These are phyloP conservation scores for Zoysia matrella DNA, from an alignment of 202 grass and related monocot species.

Conservation along the genomic window DNA sequence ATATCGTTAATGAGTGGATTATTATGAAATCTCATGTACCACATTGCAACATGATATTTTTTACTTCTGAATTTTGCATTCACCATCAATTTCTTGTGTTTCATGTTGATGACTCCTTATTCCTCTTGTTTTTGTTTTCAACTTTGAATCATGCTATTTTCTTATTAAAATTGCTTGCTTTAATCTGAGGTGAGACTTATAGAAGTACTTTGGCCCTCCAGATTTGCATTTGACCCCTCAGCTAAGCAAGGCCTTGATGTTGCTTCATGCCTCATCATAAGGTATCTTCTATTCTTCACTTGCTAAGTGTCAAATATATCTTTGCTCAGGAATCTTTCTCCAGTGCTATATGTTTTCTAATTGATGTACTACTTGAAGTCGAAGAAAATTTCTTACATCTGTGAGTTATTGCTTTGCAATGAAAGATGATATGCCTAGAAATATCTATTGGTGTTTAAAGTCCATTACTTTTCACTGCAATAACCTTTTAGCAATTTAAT, in stretches of 20 bases:
- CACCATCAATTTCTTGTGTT: background rate
- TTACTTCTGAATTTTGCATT: conserved; percentile 17
- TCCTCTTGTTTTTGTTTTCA: background rate
- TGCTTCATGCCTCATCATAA: conserved; percentile 93
- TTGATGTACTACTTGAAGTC: conserved; percentile 12
- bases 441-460: background rate
- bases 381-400: background rate
- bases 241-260: conserved; percentile 89
- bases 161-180: conserved; percentile 5
- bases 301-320: conserved; percentile 10
- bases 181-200: background rate
- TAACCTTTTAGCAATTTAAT: background rate
- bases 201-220: conserved; percentile 44
- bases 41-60: background rate
- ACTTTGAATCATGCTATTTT: conserved; percentile 1
- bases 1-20: background rate
- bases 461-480: conserved; percentile 8
- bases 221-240: conserved; percentile 92
- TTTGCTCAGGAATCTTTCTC: conserved; percentile 16
- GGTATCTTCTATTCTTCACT: conserved; percentile 49
- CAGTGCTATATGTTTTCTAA: background rate
- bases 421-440: background rate
- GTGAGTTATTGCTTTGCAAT: background rate
- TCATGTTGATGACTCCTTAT: conserved; percentile 3
- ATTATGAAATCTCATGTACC: background rate